These are phyloP conservation scores for Morella rubra DNA, from an alignment of 306 rosid genomes.

Conservation along the genomic window DNA sequence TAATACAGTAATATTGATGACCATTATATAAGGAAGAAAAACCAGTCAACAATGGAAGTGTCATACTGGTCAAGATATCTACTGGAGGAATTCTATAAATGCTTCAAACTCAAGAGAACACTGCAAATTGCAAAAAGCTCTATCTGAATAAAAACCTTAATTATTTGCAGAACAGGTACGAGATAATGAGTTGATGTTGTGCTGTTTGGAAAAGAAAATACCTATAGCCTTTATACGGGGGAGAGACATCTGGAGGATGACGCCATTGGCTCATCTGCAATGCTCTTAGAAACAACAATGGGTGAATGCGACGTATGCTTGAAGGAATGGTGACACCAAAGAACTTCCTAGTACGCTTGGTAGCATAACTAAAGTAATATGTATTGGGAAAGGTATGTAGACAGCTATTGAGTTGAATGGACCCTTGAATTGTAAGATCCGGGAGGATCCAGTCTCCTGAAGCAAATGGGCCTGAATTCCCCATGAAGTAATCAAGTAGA, in stretches of 20 bases:
- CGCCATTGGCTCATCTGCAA: conserved; percentile 96
- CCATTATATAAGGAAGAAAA: not conserved
- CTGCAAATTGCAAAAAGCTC: not conserved
- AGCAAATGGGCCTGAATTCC: conserved; percentile 84
- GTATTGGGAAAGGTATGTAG: conserved; percentile 78
- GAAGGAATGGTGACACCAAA: conserved; percentile 81
- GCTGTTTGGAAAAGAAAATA: conserved; percentile 18
- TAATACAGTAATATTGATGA: not conserved
- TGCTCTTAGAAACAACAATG: conserved; percentile 77
- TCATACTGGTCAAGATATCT: not conserved
- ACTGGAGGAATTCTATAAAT: not conserved
- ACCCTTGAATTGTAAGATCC: conserved; percentile 96
- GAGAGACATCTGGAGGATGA: conserved; percentile 76
- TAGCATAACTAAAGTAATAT: conserved; percentile 91
- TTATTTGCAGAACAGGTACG: not conserved
- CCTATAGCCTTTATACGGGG: conserved; percentile 96
- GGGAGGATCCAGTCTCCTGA: conserved; percentile 98
- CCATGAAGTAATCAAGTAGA: conserved; percentile 70
- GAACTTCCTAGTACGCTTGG: conserved; percentile 80
- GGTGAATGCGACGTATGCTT: conserved; percentile 71
- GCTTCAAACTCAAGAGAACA: not conserved
- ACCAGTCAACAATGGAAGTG: not conserved
- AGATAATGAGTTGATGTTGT: conserved; percentile 3
- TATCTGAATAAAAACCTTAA: not conserved
- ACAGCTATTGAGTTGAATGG: conserved; percentile 52